Evolutionary conservation across 495 filamentous ascomycete genomes (phyloP), one percentile per base, ranked within the genome.

Genomic region (Penicillium simplicissimum): DNA sequence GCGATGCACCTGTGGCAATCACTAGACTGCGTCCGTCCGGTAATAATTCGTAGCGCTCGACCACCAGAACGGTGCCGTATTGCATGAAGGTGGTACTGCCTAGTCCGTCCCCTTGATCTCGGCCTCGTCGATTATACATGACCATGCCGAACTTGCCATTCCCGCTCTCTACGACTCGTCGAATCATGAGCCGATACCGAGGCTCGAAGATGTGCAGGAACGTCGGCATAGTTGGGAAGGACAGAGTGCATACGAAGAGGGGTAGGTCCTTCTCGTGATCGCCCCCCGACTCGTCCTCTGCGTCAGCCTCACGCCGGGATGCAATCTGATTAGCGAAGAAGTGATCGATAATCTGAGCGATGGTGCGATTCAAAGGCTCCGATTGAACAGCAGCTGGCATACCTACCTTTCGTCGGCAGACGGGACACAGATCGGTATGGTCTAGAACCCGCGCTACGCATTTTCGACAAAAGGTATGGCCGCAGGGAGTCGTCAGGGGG

Each of bases 171-270:
- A 94, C 79, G 9, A 87, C 89, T 28, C 92, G 86, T 49, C 88
- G 85, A 21, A 96, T 88, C 91, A 96, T 94, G 8, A 96, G 81
- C 4, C 91, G 86, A 71, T 96, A 96, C 11, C 91, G 85, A 23
- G 92, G 90, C 71, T 97, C 93, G 71, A 96, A 96, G n/a, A 97
- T 83, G 68, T 94, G 89, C 0, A 97, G 76, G 64, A 92, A 93
- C 1, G 88, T 92, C 1, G 90, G 92, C 85, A 93, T 91, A 0
- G 80, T 80, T 13, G 93, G 93, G 61, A 92, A 93, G 0, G 89
- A 84, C 4, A 94, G 74, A 4, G 91, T 90, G 73, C 89, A 93
- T 49, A 96, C 82, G 63, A 96, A 96, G 3, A 97, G 75, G 1
- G 93, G 86, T 13, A 87, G 81, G 33, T 87, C 83, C 33, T 84